Evolutionary conservation across 805 yeast genomes (phyloP), one percentile per base, ranked within the genome.

Genomic region (Wickerhamomyces mucosus): DNA sequence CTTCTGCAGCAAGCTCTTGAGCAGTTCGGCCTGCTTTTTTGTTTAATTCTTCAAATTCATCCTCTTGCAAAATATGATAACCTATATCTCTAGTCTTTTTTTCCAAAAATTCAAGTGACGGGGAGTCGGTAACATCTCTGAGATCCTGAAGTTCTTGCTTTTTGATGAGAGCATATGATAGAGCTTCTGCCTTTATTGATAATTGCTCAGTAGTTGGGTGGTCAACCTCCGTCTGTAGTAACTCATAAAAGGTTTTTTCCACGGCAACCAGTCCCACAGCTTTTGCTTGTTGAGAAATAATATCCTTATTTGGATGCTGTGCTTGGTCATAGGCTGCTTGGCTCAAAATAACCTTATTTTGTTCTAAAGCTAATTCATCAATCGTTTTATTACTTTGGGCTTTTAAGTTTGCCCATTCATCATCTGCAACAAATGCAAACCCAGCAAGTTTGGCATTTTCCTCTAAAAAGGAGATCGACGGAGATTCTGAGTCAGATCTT

Each of bases 1-100:
- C 49, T 19, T 53, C 52, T 21, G 45, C 36, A 3, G 39, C 40
- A 18, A 53, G 31, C 18, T 48, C 50, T 11, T 43, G 48, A n/a
- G 42, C 16, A 6, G 51, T 34, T 27, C 55, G 56, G 12, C 39
- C 33, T 2, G 42, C 40, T 10, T 39, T 15, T 3, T 26, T n/a
- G 6, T 37, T 26, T 15, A 48, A 24, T 4, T 31, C 30, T 5
- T 28, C 28, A 19, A 26, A 32, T 12, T 35, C 43, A 4, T 37
- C 38, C 18, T 39, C 33, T 12, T 40, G 36, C 6, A 49, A 27
- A 14, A 43, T 26, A 14, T 37, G 28, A 32, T 39, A 26, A 7
- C 37, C 41, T 10, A 32, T 18, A 2, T 21, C 30, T 11, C 32
- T 33, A n/a, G 49, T 45, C 20, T 32, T 36, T 5, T 23, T 21